Conservation (phyloP, 768 basidiomycete genomes). For the Phanerochaete carnosa region DNA sequence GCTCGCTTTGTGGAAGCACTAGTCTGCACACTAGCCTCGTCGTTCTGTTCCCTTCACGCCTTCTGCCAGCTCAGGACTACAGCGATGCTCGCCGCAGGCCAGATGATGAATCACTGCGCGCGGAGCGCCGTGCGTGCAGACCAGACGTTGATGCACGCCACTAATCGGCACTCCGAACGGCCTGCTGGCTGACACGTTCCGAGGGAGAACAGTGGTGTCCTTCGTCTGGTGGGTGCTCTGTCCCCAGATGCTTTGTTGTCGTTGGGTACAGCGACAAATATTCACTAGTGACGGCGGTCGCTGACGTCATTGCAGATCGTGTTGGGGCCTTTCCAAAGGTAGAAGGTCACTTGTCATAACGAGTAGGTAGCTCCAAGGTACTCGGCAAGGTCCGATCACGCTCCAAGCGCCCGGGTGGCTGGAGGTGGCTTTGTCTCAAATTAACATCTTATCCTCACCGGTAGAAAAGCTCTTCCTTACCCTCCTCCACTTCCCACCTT, state of each 20-base stretch:
- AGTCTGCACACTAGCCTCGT: too few relatives aligned
- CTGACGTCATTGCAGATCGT: not conserved
- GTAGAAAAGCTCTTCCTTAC: not conserved
- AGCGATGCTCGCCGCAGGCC: not conserved
- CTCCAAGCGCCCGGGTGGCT: constrained; percentile 1
- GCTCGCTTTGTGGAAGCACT: too few relatives aligned
- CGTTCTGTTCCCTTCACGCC: too few relatives aligned
- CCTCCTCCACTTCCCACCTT: not conserved
- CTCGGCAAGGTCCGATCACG: not conserved
- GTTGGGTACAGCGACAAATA: not conserved
- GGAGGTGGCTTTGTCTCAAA: not conserved
- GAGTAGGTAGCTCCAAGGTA: not conserved
- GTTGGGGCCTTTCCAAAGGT: not conserved
- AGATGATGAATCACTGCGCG: too few relatives aligned
- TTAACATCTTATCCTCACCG: not conserved
- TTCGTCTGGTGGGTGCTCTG: not conserved
- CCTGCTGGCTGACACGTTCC: not conserved
- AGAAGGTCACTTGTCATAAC: not conserved
- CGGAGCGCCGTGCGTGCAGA: not conserved
- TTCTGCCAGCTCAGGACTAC: too few relatives aligned
- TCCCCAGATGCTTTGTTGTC: not conserved
- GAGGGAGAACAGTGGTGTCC: not conserved
- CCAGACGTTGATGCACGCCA: not conserved
- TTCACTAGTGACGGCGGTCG: too few relatives aligned
- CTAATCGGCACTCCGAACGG: not conserved